Base-by-base conservation (phyloP, 2,329 filamentous ascomycete species). In the Aaosphaeria pasadenensis region DNA sequence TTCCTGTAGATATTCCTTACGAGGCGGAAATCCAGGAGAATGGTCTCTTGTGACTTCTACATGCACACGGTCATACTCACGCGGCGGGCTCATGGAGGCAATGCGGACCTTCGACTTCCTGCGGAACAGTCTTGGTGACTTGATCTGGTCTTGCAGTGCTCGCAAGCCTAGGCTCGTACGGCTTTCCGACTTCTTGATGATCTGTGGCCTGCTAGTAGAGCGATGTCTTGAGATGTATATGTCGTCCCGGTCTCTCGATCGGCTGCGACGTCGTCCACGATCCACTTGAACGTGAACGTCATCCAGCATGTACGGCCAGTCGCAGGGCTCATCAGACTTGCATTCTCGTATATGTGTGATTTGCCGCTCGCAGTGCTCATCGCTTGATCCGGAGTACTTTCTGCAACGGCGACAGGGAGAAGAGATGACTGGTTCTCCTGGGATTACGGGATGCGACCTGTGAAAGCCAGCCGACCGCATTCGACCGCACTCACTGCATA, bases 401-500 rank as follows among this genome's bases (percentile, higher is more conserved):
- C 55, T 56, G 51, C 69, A 71, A 29, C 59, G 57, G 29, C 65
- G 56, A 35, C 69, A 71, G 11, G 59, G 46, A 6, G 52, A 53
- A 6, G 51, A 46, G 1, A 63, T 46, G 9, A 62, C 41, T 4
- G 62, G 54, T 24, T 65, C 56, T 7, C 62, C 63, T 31, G 67
- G 67, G 11, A 67, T 43, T n/a, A 70, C 58, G 4, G 69, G 69
- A 47, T 71, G 56, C 5, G 59, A 53, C 32, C 64, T 62, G 48
- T 71, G 69, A 38, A 59, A 71, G 42, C 60, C 57, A 36, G 55
- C 52, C 24, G 67, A 71, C 11, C 69, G 63, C 53, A 66, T 59
- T 11, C 54, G 50, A 7, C 62, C 60, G 40, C 69, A 71, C 13
- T 62, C 49, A 30, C 58, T 64, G 49, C 69, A 71, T 6, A 61